Conservation (phyloP, 176 grass and related monocot species). For the Musa itinerans region DNA sequence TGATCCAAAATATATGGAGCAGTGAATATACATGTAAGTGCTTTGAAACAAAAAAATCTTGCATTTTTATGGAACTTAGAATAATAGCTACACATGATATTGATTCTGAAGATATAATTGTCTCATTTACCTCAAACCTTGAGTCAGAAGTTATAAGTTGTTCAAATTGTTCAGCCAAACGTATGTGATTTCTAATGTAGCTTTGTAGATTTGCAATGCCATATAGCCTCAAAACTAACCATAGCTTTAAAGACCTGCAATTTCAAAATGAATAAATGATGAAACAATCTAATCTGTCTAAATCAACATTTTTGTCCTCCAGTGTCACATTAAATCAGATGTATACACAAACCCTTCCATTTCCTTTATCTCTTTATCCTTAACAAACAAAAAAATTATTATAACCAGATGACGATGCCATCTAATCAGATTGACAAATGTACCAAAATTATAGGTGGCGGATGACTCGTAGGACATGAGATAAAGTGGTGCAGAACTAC, state of each 20-base stretch:
- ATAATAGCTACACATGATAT: background rate
- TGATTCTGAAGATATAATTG: background rate
- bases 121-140: constrained; percentile 51
- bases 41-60: background rate
- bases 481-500: too few species aligned
- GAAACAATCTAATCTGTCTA: background rate
- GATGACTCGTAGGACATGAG: too few species aligned
- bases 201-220: constrained; percentile 56
- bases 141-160: constrained; percentile 39
- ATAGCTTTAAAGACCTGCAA: constrained; percentile 66
- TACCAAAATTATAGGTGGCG: too few species aligned
- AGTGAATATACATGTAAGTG: too few species aligned
- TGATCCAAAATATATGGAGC: too few species aligned
- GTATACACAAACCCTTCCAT: background rate
- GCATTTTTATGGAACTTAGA: background rate
- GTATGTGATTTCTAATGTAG: constrained; percentile 61
- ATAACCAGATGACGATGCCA: too few species aligned
- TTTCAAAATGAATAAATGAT: constrained; percentile 5
- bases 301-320: background rate
- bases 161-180: constrained; percentile 47
- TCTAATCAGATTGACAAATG: too few species aligned
- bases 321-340: background rate
- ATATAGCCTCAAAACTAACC: constrained; percentile 74
- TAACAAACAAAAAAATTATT: too few species aligned
- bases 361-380: too few species aligned